A percentile compares a stretch with the other conserved stretches of the same genome.
phyloP scores from a whole-genome alignment of 2,329 filamentous ascomycete species.

The Ceratocystis smalleyi region DNA sequence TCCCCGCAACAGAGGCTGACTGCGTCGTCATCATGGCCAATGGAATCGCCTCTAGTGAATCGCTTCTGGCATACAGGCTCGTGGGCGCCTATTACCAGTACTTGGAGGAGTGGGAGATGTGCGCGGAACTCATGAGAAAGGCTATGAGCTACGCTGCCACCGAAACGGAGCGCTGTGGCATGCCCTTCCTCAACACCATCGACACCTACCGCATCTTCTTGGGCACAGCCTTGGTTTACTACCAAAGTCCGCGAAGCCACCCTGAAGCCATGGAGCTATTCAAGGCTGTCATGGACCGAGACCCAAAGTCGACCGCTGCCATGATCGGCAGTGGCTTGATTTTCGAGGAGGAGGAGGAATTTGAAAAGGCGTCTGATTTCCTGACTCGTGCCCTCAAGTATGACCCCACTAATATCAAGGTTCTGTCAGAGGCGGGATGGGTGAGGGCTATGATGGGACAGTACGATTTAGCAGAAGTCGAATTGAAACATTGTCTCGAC shows the following conservation, averaged over 20 bases:
- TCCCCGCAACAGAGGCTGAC: constrained; percentile 58
- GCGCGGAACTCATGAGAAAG: constrained; percentile 63
- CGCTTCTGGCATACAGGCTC: constrained; percentile 67
- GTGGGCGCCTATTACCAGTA: constrained; percentile 71
- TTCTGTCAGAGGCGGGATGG: constrained; percentile 83
- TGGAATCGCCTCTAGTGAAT: constrained; percentile 50
- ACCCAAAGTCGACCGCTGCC: constrained; percentile 61
- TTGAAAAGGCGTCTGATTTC: constrained; percentile 64
- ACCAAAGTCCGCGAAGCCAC: constrained; percentile 81
- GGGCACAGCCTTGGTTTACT: constrained; percentile 76
- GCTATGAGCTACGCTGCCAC: constrained; percentile 46
- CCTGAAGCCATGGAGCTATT: constrained; percentile 78
- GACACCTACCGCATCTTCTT: constrained; percentile 65
- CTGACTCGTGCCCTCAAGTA: constrained; percentile 58
- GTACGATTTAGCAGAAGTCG: constrained; percentile 48
- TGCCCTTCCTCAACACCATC: constrained; percentile 51
- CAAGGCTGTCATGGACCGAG: constrained; percentile 60
- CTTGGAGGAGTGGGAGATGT: constrained; percentile 70
- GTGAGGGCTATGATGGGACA: constrained; percentile 73
- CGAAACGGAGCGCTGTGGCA: constrained; percentile 50
- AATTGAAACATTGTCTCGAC: constrained; percentile 54
- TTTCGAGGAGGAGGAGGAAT: constrained; percentile 85
- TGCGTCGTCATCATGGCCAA: constrained; percentile 67
- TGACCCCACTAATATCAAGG: constrained; percentile 58
- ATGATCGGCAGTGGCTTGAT: constrained; percentile 84